Conservation (phyloP, 1,284 basidiomycete species). For the Crepidotus sp. region DNA sequence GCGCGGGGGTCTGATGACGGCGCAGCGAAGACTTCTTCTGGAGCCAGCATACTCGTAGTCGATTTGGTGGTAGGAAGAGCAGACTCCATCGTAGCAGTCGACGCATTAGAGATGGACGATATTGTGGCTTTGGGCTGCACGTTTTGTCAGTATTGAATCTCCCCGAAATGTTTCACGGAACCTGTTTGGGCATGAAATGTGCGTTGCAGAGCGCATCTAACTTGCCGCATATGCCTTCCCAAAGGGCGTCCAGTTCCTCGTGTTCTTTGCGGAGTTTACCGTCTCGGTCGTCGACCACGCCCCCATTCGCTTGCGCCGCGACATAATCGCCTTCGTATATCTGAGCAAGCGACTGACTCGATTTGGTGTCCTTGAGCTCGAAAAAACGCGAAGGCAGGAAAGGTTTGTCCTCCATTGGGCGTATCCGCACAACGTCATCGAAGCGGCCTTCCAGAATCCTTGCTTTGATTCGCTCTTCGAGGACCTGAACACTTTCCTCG, state of each 20-base stretch:
- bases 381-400: constrained; percentile 88
- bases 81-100: constrained; percentile 83
- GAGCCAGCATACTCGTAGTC: constrained; percentile 77
- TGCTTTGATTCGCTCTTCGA: constrained; percentile 90
- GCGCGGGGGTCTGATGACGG: constrained; percentile 46
- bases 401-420: constrained; percentile 72
- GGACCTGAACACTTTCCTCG: constrained; percentile 72
- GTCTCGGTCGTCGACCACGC: constrained; percentile 69
- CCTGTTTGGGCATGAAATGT: constrained; percentile 92
- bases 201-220: constrained; percentile 92
- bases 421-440: constrained; percentile 84
- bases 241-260: constrained; percentile 72
- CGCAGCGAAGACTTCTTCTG: constrained; percentile 83
- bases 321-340: constrained; percentile 94
- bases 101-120: constrained; percentile 77
- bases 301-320: constrained; percentile 49
- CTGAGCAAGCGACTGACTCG: constrained; percentile 84
- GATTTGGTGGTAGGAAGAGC: constrained; percentile 81
- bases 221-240: constrained; percentile 84
- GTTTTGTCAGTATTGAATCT: constrained; percentile 9
- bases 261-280: constrained; percentile 87
- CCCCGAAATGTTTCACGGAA: constrained; percentile 31
- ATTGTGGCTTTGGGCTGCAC: constrained; percentile 83
- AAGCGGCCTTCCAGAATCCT: constrained; percentile 83
- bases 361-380: constrained; percentile 86